These are phyloP conservation scores for Phytophthora quininea DNA, from an alignment of 352 stramenopile genomes.

Conservation along the genomic window DNA sequence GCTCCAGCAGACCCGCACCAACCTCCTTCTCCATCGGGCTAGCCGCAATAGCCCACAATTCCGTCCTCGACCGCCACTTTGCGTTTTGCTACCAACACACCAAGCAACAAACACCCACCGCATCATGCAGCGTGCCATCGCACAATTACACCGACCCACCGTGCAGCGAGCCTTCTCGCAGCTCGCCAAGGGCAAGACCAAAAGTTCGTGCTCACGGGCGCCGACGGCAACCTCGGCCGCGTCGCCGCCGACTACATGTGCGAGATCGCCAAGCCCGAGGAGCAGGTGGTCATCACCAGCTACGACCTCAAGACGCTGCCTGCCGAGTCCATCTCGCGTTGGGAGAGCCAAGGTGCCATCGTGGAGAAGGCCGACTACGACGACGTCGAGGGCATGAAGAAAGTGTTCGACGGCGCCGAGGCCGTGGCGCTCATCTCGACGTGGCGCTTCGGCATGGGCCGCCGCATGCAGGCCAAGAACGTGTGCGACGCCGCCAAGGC, in stretches of 20 bases:
- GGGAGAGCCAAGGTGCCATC: constrained; percentile 14
- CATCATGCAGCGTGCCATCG: constrained; percentile 13
- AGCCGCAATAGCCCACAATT: neutral
- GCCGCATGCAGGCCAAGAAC: constrained; percentile 20
- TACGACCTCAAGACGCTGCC: constrained; percentile 12
- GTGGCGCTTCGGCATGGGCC: constrained; percentile 16
- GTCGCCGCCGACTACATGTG: constrained; percentile 12
- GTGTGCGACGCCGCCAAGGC: constrained; percentile 9
- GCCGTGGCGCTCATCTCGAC: constrained; percentile 21
- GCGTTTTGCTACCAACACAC: neutral
- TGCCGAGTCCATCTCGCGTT: constrained; percentile 15
- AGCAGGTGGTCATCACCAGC: constrained; percentile 17
- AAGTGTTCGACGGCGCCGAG: constrained; percentile 20
- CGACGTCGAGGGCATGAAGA: constrained; percentile 21
- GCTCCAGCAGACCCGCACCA: neutral
- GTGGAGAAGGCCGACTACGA: constrained; percentile 22
- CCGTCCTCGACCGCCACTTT: constrained; percentile 2
- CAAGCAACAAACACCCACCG: neutral
- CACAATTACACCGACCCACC: neutral
- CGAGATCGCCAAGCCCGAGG: constrained; percentile 16
- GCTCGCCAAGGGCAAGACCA: constrained; percentile 10
- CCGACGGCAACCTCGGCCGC: constrained; percentile 21
- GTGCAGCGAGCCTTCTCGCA: constrained; percentile 14
- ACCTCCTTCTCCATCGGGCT: neutral
- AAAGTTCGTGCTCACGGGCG: constrained; percentile 22